Evolutionary conservation across 2,329 filamentous ascomycete species (phyloP), one percentile per base, ranked within the genome.

Genomic region (Beauveria sp.): DNA sequence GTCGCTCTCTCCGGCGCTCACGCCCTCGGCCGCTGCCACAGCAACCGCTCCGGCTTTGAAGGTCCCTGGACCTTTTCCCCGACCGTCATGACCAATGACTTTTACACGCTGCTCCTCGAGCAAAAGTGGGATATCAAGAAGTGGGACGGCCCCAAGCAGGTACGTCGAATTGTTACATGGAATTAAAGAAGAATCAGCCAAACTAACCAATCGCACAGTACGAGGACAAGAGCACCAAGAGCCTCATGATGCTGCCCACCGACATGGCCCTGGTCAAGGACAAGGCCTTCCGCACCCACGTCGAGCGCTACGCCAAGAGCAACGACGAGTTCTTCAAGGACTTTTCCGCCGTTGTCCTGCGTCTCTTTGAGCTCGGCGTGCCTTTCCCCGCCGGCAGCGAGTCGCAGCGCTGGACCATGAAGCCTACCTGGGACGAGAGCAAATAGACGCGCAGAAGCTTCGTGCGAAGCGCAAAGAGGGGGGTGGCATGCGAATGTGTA

Each of bases 241-340:
- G 83, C 47, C 79, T 97, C 69, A 97, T 99, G 94, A 97, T 99
- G 93, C 80, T 99, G 75, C 94, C 94, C 58, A 89, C 91, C 66
- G 93, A 99, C 72, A 86, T 96, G 77, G 89, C 88, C 61, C 81
- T 97, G 61, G 78, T 96, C 71, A 84, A 92, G 79, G 93, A 97
- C 79, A 93, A 93, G 84, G 81, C 80, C 67, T 96, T 97, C 82
- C 86, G 84, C 77, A 79, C 84, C 71, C 87, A 84, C 70, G 90
- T 93, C 34, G 86, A 96, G 76, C 85, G 87, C 74, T 97, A 97
- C 73, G 92, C 93, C 70, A 91, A 91, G 81, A 91, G 96, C 77
- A 91, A 90, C 75, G 89, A 92, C 61, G 80, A 80, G 56, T 99
- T 97, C 84, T 97, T 97, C 84, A 88, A 88, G 76, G 93, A 97